Base-by-base conservation (phyloP, 129 eudicot species). In the Smallanthus sonchifolius region DNA sequence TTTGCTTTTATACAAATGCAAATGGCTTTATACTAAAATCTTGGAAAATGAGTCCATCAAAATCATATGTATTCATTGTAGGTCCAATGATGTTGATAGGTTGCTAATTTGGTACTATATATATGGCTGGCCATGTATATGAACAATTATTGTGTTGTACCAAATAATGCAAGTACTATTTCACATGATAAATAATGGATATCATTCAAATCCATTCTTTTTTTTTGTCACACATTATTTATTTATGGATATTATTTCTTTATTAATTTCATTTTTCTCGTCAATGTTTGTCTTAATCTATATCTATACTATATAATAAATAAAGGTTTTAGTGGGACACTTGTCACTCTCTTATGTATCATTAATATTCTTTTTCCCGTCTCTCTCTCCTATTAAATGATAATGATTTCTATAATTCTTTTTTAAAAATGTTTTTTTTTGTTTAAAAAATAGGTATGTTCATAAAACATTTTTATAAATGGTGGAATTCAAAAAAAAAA, bases 141-240 rank as follows among this genome's bases (percentile, higher is more conserved):
- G 52, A 59, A 44, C 81, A 77, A 77, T 77, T 77, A 69, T 77
- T 57, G 57, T 77, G 60, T 17, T 57, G 61, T 69, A 59, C 81
- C 75, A 77, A 77, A 68, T 77, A 69, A 69, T 69, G 70, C 20
- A 77, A 77, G 75, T 68, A 77, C 75, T 77, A 36, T 36, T 56
- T 68, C 75, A 68, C 75, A 56, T 68, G 75, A 38, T 40, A 64
- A 75, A 76, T 40, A 66, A 54, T 76, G 48, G 16, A 5, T 43
- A 30, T 69, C 42, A 69, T 77, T 68, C 43, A 77, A 68, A 68
- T 68, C 38, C 70, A 68, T 68, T 69, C 70, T 44, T 44, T 60
- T 24, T 24, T 77, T 77, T 45, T 68, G 81, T 77, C 62, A 57
- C 81, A 24, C 51, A 30, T 68, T 61, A 77, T 72, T 55, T 72